Evolutionary conservation across 192 early-diverging fungal species (phyloP).

Genomic region (Paraglomus occultum): DNA sequence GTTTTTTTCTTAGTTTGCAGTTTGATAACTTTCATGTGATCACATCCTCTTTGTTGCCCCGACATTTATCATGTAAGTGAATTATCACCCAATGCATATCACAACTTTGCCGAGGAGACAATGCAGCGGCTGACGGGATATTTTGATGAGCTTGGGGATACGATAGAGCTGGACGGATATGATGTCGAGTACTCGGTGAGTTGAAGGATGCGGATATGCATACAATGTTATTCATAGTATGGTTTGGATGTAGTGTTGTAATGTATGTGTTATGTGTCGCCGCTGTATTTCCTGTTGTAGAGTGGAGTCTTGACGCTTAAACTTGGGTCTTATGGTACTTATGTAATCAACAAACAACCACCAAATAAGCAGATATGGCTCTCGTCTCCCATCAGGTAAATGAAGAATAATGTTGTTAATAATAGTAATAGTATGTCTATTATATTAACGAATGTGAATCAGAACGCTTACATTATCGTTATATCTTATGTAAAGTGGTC

Average conservation of each 20-base stretch:
- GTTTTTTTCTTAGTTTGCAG: too few species aligned
- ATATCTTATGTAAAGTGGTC: constrained; percentile 57
- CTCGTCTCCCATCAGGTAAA: constrained; percentile 76
- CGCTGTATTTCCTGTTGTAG: constrained; percentile 21
- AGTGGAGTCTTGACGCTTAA: constrained; percentile 87
- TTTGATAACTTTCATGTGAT: too few species aligned
- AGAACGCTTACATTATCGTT: background rate
- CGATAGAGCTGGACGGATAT: constrained; percentile 60
- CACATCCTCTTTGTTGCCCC: too few species aligned
- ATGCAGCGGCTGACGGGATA: constrained; percentile 69
- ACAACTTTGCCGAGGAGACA: constrained; percentile 53
- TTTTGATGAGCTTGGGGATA: constrained; percentile 78
- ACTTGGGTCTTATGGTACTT: constrained; percentile 77
- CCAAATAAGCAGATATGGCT: constrained; percentile 99
- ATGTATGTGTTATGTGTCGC: background rate
- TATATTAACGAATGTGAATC: too few species aligned
- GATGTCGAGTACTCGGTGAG: constrained; percentile 82
- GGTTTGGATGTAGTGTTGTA: background rate
- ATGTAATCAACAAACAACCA: constrained; percentile 98
- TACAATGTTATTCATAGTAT: background rate
- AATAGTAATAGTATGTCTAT: background rate
- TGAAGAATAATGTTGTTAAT: background rate
- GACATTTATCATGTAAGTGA: too few species aligned
- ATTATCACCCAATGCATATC: constrained; percentile 56
- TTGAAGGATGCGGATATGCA: constrained; percentile 43